Base-by-base conservation (phyloP, 176 grass and related monocot species). In the Oryza brachyantha region DNA sequence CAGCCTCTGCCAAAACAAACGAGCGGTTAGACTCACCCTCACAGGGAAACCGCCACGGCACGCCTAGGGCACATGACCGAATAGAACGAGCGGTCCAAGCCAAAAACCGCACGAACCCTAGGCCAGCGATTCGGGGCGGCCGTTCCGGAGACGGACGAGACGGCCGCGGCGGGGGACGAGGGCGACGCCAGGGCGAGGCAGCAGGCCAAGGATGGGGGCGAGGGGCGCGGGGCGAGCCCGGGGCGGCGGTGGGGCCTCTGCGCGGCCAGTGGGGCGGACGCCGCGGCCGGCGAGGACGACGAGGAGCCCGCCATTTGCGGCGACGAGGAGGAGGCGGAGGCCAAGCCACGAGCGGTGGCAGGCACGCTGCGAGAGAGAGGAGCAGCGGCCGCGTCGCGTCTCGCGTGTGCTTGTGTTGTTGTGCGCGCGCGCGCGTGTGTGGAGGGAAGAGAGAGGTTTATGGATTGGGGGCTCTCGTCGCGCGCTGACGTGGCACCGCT, bases 51-150 rank as follows among this genome's bases (percentile, higher is more conserved):
- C 0, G 6, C 6, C 7, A 11, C 1, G 28, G 2, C 12, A 14
- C 19, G 32, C 41, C 13, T 34, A 40, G 11, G 16, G 52, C 52
- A 46, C 14, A 63, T 28, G 24, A 10, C 1, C 7, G 36, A n/a
- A 78, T 66, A 32, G 63, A 32, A 21, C 13, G 25, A 11, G 2
- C 59, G 42, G 42, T 34, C 3, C 22, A 83, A 82, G 8, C 39
- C 22, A 14, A 73, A 73, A 42, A 83, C 46, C 24, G 27, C 27
- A 87, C 78, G 29, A 61, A 88, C 89, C 86, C 73, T 85, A 64
- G 27, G 64, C 13, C 35, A 39, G 17, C 65, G 68, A 66, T 54
- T 75, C 25, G 64, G 52, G 78, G 64, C n/a, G 28, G 84, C 19
- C 13, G 72, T 32, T 4, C 37, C 28, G 7, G 38, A 29, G 74